A percentile compares a stretch with the other conserved stretches of the same genome.
Evolutionary conservation across 306 rosid species (phyloP).

Genomic region (Malus asiatica): DNA sequence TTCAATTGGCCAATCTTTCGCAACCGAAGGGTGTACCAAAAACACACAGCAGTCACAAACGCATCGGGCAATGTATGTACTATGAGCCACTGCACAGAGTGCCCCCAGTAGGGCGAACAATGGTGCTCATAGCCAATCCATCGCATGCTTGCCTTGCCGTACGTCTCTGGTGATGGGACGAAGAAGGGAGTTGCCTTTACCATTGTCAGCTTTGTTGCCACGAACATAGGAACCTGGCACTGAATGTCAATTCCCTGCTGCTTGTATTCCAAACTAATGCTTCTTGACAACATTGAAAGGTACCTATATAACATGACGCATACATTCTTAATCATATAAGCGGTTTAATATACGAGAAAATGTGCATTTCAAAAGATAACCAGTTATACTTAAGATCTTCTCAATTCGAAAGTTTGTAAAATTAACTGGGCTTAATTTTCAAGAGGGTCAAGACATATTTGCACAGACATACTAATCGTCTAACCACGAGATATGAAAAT

Average conservation of each 20-base stretch:
- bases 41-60: background rate
- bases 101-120: slow-evolving; percentile 22
- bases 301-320: background rate
- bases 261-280: slow-evolving; percentile 12
- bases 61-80: slow-evolving; percentile 5
- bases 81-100: slow-evolving; percentile 16
- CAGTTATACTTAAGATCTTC: background rate
- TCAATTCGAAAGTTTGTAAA: background rate
- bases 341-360: too few relatives aligned
- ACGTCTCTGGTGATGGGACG: slow-evolving; percentile 18
- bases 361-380: too few relatives aligned
- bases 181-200: slow-evolving; percentile 2
- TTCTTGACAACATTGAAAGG: slow-evolving; percentile 6
- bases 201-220: slow-evolving; percentile 27
- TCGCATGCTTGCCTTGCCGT: slow-evolving; percentile 22
- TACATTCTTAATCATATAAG: too few relatives aligned
- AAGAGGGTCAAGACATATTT: too few relatives aligned
- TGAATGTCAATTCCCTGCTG: slow-evolving; percentile 15
- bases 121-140: slow-evolving; percentile 21
- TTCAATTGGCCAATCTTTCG: slow-evolving; percentile 9
- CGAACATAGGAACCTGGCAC: slow-evolving; percentile 20
- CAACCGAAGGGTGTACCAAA: background rate
- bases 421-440: background rate
- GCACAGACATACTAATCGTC: too few relatives aligned
- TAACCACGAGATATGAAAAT: too few relatives aligned